Percentiles rank a stretch among this genome's conserved stretches.
Evolutionary conservation across 345 rosid genomes (phyloP).

Genomic region (Turritis glabra): DNA sequence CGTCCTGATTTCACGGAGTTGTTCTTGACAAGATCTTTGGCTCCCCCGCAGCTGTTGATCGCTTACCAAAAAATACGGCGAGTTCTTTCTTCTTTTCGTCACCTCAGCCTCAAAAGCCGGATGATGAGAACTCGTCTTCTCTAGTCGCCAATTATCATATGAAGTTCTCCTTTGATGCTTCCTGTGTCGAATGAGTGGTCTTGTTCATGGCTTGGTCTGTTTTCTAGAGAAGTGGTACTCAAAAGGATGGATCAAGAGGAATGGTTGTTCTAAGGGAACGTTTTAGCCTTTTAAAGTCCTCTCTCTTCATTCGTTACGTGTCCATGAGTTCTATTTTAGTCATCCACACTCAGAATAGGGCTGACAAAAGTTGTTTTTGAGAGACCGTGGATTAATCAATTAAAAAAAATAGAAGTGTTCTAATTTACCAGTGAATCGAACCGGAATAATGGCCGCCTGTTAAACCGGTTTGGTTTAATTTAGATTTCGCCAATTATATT

Average conservation of each 20-base stretch:
- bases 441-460: neutral
- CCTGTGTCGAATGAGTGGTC: neutral
- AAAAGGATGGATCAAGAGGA: neutral
- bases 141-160: neutral
- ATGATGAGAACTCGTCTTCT: neutral
- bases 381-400: no score
- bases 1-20: neutral
- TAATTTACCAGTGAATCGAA: neutral
- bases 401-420: neutral
- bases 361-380: no score
- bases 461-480: constrained; percentile 7
- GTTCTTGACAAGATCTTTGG: neutral
- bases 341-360: no score
- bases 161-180: neutral
- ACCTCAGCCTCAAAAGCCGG: neutral
- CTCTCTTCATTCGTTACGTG: no score
- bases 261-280: no score
- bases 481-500: neutral
- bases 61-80: neutral
- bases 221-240: neutral
- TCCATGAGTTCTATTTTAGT: no score
- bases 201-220: neutral
- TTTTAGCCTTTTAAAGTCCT: no score
- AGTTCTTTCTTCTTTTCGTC: neutral
- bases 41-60: neutral